A percentile compares a stretch with the other conserved stretches of the same genome.
phyloP scores from a whole-genome alignment of 176 grass and related monocot species.

The Cymbopogon citratus region DNA sequence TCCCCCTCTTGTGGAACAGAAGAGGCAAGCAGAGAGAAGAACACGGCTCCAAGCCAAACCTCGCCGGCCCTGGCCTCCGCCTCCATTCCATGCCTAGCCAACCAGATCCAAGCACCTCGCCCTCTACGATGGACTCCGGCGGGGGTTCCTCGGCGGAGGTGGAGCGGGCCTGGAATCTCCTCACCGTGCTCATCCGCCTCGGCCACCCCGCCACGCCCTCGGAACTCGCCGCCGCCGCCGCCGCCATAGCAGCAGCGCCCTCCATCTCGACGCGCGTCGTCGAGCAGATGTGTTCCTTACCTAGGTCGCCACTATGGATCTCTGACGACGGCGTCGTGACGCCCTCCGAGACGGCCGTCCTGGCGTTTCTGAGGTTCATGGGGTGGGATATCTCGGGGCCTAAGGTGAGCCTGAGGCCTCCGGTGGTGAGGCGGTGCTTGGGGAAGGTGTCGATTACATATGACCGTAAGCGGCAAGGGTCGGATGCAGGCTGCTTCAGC shows the following conservation, averaged over 20 bases:
- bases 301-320: slow-evolving; percentile 48
- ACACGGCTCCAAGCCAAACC: slow-evolving; percentile 10
- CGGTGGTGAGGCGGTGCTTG: slow-evolving; percentile 1
- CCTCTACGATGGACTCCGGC: slow-evolving; percentile 26
- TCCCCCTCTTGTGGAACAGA: neutral
- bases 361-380: slow-evolving; percentile 32
- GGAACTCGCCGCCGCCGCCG: slow-evolving; percentile 24
- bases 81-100: neutral
- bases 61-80: neutral
- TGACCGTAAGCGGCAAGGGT: slow-evolving; percentile 61
- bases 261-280: slow-evolving; percentile 15
- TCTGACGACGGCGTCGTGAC: slow-evolving; percentile 33
- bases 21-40: neutral
- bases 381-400: slow-evolving; percentile 10
- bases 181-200: slow-evolving; percentile 73
- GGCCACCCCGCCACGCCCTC: slow-evolving; percentile 35
- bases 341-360: slow-evolving; percentile 30
- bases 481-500: neutral
- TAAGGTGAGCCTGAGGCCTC: slow-evolving; percentile 1
- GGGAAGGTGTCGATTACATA: slow-evolving; percentile 19
- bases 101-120: slow-evolving; percentile 23
- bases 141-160: neutral
- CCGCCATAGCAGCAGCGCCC: neutral
- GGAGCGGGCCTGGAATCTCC: slow-evolving; percentile 73
- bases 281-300: slow-evolving; percentile 42